A percentile compares a stretch with the other conserved stretches of the same genome.
Evolutionary conservation across 106 monocot species (phyloP).

Genomic region (Dioscorea alata): DNA sequence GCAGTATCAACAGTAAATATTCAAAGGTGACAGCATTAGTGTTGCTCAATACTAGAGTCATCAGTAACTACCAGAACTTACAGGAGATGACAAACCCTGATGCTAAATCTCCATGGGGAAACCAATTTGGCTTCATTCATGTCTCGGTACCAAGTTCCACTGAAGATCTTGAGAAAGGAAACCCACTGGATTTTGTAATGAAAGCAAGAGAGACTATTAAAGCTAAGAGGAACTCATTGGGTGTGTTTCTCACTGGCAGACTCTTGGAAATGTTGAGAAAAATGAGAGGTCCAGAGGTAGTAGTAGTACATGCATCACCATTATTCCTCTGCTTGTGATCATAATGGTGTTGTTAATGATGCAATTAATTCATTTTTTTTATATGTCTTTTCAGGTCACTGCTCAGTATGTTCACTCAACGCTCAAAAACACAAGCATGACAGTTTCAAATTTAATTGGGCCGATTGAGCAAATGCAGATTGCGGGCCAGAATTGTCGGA

Average conservation of each 20-base stretch:
- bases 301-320: constrained; percentile 14
- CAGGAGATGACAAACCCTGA: constrained; percentile 37
- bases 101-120: constrained; percentile 53
- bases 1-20: not conserved
- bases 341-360: too few relatives aligned
- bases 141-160: constrained; percentile 28
- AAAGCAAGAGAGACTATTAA: constrained; percentile 41
- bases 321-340: not conserved
- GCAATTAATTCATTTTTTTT: not conserved
- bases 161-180: constrained; percentile 16
- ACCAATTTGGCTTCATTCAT: constrained; percentile 70
- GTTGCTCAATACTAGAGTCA: constrained; percentile 53
- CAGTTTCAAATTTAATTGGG: constrained; percentile 61
- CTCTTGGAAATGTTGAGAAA: constrained; percentile 44
- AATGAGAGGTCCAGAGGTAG: constrained; percentile 62
- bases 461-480: constrained; percentile 57
- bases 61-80: constrained; percentile 28
- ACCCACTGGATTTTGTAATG: constrained; percentile 42
- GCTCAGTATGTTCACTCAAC: constrained; percentile 51
- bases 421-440: constrained; percentile 58
- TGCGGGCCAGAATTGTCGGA: constrained; percentile 38
- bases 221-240: constrained; percentile 53
- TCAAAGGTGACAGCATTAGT: constrained; percentile 42
- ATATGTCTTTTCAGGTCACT: constrained; percentile 20
- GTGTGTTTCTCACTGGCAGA: constrained; percentile 46